Evolutionary conservation across 192 early-diverging fungal genomes (phyloP), one percentile per base, ranked within the genome.

Genomic region (Pilaira anomala): DNA sequence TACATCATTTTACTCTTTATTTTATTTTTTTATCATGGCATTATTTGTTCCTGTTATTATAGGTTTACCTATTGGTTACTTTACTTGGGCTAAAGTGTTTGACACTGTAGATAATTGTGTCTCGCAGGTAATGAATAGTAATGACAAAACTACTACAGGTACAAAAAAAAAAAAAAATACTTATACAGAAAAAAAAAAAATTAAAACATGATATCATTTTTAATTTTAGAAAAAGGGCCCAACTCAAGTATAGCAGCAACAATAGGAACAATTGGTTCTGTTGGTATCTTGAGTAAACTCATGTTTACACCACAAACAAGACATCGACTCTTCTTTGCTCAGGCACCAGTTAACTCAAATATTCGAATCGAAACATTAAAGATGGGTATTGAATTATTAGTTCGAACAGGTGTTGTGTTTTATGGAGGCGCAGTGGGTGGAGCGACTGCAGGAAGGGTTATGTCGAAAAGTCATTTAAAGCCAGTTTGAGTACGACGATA

Each of bases 241-340:
- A 48, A 25, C n/a, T 72, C 70, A 11, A 30, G 28, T 8, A 30
- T 66, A 6, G 62, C 51, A 3, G 28, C 64, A 7, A 26, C 33
- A 26, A 9, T 40, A 28, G 60, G 65, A 2, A 62, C 60, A 6
- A 19, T 46, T 19, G 55, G 39, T n/a, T 59, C 65, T 7, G 28
- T 51, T 41, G 65, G 33, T 13, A 14, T 67, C 9, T 28, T 73
- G 11, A 41, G 51, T 14, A 73, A 73, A 46, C 22, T 51, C 5
- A 44, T 49, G 33, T 67, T 73, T 41, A 54, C 45, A 18, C 46
- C 52, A 26, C n/a, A 18, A 25, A 74, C 72, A 29, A 54, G 67
- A 21, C 52, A 74, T 46, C 55, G 72, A 13, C 42, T 74, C 0
- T 74, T 74, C 48, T 74, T 74, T 49, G 72, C 55, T 22, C 64